phyloP scores from a whole-genome alignment of 345 rosid genomes.

The Physaria fendleri region DNA sequence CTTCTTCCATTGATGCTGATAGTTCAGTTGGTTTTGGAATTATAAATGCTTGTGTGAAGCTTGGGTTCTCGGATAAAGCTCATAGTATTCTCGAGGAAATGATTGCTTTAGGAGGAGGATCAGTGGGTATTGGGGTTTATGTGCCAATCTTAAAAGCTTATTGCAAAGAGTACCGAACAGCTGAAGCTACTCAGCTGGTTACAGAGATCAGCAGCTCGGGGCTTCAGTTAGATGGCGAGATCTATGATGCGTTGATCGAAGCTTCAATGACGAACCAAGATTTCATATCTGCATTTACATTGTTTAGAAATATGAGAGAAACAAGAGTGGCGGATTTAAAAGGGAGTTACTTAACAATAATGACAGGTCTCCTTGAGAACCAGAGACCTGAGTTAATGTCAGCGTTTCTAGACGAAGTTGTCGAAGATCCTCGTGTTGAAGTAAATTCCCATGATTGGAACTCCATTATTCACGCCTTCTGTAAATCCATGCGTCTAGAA shows the following conservation, averaged over 20 bases:
- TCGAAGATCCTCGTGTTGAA: constrained; percentile 82
- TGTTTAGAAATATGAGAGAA: constrained; percentile 91
- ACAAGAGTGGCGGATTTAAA: constrained; percentile 51
- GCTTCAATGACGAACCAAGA: constrained; percentile 92
- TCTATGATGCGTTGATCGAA: constrained; percentile 60
- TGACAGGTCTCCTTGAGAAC: constrained; percentile 82
- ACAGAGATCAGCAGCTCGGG: constrained; percentile 65
- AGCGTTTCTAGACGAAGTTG: constrained; percentile 82
- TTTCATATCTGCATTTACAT: constrained; percentile 78
- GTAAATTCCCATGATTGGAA: constrained; percentile 97
- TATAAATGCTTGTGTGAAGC: constrained; percentile 63
- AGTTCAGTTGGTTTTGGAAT: constrained; percentile 66
- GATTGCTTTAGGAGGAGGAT: constrained; percentile 53
- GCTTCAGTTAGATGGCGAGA: constrained; percentile 57
- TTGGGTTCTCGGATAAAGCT: constrained; percentile 71
- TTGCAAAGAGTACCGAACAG: constrained; percentile 69
- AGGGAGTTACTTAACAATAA: constrained; percentile 76
- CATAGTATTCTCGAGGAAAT: constrained; percentile 73
- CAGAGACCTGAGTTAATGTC: constrained; percentile 85
- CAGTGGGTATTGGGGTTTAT: constrained; percentile 71
- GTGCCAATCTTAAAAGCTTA: constrained; percentile 80
- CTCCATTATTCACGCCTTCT: constrained; percentile 89
- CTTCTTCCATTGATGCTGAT: constrained; percentile 26
- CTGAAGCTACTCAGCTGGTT: constrained; percentile 91
- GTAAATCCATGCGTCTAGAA: constrained; percentile 79